Evolutionary conservation across 441 rosid species (phyloP).

Genomic region (Rhodomyrtus psidioides): DNA sequence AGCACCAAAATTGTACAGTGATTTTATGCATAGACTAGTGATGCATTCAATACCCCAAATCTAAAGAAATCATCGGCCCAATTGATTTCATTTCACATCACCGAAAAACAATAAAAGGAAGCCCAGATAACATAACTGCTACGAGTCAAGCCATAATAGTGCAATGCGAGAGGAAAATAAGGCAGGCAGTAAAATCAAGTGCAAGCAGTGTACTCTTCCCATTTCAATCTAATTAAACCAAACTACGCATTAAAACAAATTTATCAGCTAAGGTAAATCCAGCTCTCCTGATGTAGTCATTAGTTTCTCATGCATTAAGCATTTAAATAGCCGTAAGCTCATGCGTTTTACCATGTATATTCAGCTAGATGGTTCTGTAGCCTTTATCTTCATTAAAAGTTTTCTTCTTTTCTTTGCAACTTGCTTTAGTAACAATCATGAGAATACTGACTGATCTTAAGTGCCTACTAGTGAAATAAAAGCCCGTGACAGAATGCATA

Average conservation of each 20-base stretch:
- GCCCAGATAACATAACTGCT: background rate
- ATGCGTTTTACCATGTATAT: background rate
- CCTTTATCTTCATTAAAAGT: background rate
- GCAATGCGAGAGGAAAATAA: background rate
- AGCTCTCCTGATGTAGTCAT: background rate
- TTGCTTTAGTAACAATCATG: background rate
- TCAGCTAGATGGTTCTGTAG: background rate
- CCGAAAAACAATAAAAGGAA: background rate
- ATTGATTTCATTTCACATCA: background rate
- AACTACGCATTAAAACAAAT: background rate
- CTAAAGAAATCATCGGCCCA: background rate
- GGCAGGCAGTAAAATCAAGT: background rate
- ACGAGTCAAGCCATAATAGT: background rate
- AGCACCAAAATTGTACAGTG: background rate
- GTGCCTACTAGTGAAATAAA: background rate
- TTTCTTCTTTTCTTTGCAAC: background rate
- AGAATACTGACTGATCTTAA: background rate
- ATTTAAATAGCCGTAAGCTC: background rate
- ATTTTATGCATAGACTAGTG: background rate
- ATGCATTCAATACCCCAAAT: background rate
- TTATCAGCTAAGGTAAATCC: background rate
- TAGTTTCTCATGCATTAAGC: background rate
- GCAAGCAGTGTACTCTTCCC: background rate
- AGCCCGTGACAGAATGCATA: background rate
- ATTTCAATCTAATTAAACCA: background rate